Percentiles rank a stretch among this genome's conserved stretches.
Conservation (phyloP, 306 rosid species). For the Vicia villosa region DNA sequence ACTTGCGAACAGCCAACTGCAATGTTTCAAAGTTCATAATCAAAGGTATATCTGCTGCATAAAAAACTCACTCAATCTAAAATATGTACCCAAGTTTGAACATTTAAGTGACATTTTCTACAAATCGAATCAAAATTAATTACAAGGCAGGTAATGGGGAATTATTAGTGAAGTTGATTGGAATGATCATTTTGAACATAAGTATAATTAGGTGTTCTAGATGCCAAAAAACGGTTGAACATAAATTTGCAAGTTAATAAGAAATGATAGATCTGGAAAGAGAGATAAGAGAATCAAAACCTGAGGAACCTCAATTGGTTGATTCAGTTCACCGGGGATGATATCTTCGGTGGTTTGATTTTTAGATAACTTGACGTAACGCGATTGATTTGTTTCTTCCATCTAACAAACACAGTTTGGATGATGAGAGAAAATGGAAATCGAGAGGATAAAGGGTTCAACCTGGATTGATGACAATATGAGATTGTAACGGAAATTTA, state of each 20-base stretch:
- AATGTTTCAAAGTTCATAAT: conserved; percentile 18
- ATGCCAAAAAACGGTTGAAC: background rate
- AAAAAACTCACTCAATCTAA: background rate
- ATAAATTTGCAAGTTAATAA: background rate
- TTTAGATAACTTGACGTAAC: conserved; percentile 83
- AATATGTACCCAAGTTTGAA: background rate
- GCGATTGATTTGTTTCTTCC: conserved; percentile 78
- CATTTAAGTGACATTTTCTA: too few species aligned
- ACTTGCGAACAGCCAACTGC: conserved; percentile 78
- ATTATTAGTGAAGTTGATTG: too few species aligned
- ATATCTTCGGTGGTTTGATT: conserved; percentile 85
- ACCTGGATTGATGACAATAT: background rate
- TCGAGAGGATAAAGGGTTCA: background rate
- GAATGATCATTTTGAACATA: too few species aligned
- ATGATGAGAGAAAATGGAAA: background rate
- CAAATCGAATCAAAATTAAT: too few species aligned
- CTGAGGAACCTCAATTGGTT: conserved; percentile 96
- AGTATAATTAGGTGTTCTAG: too few species aligned
- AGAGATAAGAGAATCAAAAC: conserved; percentile 18
- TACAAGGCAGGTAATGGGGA: too few species aligned
- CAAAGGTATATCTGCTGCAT: conserved; percentile 6
- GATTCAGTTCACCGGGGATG: conserved; percentile 94
- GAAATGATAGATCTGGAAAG: background rate
- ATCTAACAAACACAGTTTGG: conserved; percentile 29
- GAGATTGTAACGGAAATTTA: background rate